Conservation (phyloP, 176 grass and related monocot species). For the Metroxylon sagu region DNA sequence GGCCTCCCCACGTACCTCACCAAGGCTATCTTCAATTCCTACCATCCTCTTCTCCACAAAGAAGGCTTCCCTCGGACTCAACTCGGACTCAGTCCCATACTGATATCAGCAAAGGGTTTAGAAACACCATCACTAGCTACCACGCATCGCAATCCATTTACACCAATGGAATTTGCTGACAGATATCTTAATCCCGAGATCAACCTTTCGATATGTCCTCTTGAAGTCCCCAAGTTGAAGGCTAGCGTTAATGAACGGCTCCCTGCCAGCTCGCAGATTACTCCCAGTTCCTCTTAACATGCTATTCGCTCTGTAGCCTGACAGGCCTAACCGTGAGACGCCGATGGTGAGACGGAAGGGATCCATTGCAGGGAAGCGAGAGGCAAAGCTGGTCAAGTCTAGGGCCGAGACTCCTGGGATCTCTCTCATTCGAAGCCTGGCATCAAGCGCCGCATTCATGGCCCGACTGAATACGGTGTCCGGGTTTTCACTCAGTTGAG, state of each 20-base stretch:
- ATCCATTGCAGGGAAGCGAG: conserved; percentile 58
- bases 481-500: conserved; percentile 40
- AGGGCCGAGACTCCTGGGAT: conserved; percentile 57
- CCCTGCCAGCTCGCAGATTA: conserved; percentile 65
- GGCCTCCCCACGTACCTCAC: conserved; percentile 64
- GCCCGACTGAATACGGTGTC: conserved; percentile 35
- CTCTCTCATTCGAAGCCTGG: conserved; percentile 23
- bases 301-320: conserved; percentile 47
- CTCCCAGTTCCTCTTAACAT: conserved; percentile 36
- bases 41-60: conserved; percentile 62
- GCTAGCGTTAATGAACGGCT: conserved; percentile 50
- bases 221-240: conserved; percentile 53
- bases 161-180: conserved; percentile 38
- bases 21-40: conserved; percentile 44
- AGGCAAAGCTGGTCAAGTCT: conserved; percentile 41
- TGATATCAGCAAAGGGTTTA: conserved; percentile 29
- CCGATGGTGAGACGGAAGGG: conserved; percentile 53
- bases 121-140: not conserved
- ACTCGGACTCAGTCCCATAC: conserved; percentile 45
- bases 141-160: conserved; percentile 8
- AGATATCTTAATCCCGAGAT: conserved; percentile 29
- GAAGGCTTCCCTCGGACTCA: conserved; percentile 69
- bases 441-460: conserved; percentile 33
- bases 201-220: conserved; percentile 48
- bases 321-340: conserved; percentile 31